Evolutionary conservation across 768 basidiomycete species (phyloP).

Genomic region (Crassisporium funariophilum): DNA sequence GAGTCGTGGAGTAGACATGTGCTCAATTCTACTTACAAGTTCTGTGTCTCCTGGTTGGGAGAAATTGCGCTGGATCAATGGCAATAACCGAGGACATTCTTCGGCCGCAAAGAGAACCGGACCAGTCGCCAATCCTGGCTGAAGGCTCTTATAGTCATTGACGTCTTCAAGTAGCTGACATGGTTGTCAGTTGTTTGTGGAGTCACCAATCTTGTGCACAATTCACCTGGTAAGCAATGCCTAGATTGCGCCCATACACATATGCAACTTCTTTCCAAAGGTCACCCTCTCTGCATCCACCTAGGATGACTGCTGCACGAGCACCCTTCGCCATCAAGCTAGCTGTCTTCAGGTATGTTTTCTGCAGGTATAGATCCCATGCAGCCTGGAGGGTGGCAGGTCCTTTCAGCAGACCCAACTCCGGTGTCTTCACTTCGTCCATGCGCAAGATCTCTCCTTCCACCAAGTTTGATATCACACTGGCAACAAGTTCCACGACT

Average conservation of each 20-base stretch:
- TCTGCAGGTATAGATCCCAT: constrained; percentile 73
- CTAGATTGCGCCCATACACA: constrained; percentile 86
- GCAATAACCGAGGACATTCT: constrained; percentile 74
- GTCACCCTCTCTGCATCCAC: constrained; percentile 77
- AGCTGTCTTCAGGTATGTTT: constrained; percentile 83
- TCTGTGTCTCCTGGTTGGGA: constrained; percentile 78
- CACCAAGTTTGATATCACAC: constrained; percentile 93
- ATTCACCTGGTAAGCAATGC: constrained; percentile 68
- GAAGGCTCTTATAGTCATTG: constrained; percentile 60
- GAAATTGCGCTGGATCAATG: constrained; percentile 81
- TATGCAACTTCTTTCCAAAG: constrained; percentile 89
- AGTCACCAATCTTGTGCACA: constrained; percentile 6
- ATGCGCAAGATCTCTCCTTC: constrained; percentile 93
- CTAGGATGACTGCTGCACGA: constrained; percentile 83
- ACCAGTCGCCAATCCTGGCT: constrained; percentile 61
- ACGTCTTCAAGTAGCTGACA: constrained; percentile 83
- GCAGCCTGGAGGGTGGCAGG: constrained; percentile 42
- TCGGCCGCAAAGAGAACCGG: constrained; percentile 88
- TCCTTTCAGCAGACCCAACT: constrained; percentile 30
- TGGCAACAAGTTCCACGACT: constrained; percentile 91
- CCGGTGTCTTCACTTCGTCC: constrained; percentile 50
- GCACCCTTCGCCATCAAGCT: constrained; percentile 89
- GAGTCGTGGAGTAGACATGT: neutral
- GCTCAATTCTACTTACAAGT: constrained; percentile 46
- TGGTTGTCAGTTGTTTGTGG: constrained; percentile 5